Evolutionary conservation across 2,329 filamentous ascomycete species (phyloP).

Genomic region (Beauveria pseudobassiana): DNA sequence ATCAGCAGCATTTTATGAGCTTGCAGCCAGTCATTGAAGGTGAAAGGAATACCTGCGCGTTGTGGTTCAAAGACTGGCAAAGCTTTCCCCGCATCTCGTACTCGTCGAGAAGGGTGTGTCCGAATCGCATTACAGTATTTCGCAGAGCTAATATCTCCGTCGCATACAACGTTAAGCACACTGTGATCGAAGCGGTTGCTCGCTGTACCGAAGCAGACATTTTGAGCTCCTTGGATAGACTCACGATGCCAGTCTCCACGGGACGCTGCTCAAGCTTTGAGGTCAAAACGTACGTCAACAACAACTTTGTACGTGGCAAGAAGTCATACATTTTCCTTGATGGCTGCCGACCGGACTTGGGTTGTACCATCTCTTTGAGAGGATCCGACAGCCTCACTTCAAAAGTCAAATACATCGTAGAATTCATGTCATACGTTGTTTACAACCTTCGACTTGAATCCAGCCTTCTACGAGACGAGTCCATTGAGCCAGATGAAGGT

Average conservation of each 20-base stretch:
- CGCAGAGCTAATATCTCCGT: constrained; percentile 83
- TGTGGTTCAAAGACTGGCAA: constrained; percentile 84
- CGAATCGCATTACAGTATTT: constrained; percentile 80
- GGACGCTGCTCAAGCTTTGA: constrained; percentile 84
- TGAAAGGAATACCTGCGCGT: constrained; percentile 91
- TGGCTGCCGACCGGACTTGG: constrained; percentile 80
- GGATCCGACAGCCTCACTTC: constrained; percentile 64
- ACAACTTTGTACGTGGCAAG: constrained; percentile 62
- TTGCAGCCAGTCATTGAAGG: constrained; percentile 93
- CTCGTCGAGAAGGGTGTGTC: constrained; percentile 92
- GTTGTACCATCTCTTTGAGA: constrained; percentile 87
- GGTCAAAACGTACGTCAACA: constrained; percentile 88
- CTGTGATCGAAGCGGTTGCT: constrained; percentile 90
- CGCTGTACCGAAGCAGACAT: constrained; percentile 87
- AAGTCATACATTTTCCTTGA: constrained; percentile 96
- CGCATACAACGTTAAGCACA: constrained; percentile 92
- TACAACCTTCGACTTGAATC: constrained; percentile 97
- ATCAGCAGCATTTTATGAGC: constrained; percentile 89
- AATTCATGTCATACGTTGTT: constrained; percentile 98
- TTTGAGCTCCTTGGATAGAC: constrained; percentile 90
- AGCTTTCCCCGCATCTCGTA: constrained; percentile 74
- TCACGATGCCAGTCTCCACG: constrained; percentile 64
- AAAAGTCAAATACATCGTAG: constrained; percentile 85
- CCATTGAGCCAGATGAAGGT: constrained; percentile 64
- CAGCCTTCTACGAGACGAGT: constrained; percentile 87